Base-by-base conservation (phyloP, 2,329 filamentous ascomycete species). In the Teratosphaeriaceae sp. region DNA sequence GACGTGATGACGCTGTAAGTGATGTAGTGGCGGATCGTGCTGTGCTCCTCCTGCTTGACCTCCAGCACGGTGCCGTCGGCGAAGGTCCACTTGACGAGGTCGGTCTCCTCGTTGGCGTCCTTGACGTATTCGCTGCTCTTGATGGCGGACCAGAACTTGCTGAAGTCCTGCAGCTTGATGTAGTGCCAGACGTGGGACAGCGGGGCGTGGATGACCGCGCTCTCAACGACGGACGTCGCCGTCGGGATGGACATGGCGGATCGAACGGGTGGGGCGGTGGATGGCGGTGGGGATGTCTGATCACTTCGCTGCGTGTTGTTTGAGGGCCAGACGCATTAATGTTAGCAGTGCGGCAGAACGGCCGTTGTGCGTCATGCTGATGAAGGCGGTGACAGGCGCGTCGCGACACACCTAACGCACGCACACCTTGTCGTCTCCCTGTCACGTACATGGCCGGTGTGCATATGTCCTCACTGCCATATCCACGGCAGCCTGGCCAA, bases 31-130 rank as follows among this genome's bases (percentile, higher is more conserved):
- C 85, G 78, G 69, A 85, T 81, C 19, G 42, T 42, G 16, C 78
- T 82, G 67, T 85, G 81, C 70, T 84, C 82, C 66, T 86, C 82
- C 69, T 83, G 80, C 77, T 85, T 85, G 53, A 86, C 78, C 63
- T 85, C 80, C 16, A 84, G 67, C 43, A 77, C 73, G 21, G 75
- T 79, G 38, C 80, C 80, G 56, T 86, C 82, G 62, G 80, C 79
- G 71, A 85, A 86, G 16, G 73, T 76, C 82, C 82, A 85, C 63
- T 75, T 75, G 57, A 84, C 75, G 44, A 85, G 66, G 55, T 85
- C 80, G 34, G 80, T 78, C 65, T 85, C 81, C 27, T 68, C 63
- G 40, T 70, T 73, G 12, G 72, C 64, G 39, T 77, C 79, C 69
- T 82, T 81, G 64, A 81, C 78, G 55, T 69, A 73, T 62, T 84